Percentiles rank a stretch among this genome's conserved stretches.
Evolutionary conservation across 1,139 yeast genomes (phyloP).

Genomic region (Suhomyces choctaworum): DNA sequence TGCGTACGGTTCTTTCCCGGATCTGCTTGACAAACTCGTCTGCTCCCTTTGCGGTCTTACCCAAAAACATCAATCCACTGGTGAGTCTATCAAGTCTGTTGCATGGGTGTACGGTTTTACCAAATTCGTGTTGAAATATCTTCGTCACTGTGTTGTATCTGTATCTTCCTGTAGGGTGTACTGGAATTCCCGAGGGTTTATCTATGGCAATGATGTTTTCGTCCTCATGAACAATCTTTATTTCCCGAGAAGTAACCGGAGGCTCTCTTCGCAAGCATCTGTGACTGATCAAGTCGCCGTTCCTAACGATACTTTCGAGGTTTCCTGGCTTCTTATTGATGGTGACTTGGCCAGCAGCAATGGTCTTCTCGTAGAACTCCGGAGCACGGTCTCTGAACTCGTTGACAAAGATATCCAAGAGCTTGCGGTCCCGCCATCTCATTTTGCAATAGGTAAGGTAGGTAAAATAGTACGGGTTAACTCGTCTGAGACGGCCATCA

Average conservation of each 20-base stretch:
- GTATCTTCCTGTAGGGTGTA: slow-evolving; percentile 94
- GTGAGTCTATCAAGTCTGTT: slow-evolving; percentile 89
- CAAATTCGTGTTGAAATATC: slow-evolving; percentile 67
- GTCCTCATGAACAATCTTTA: slow-evolving; percentile 75
- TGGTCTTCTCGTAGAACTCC: slow-evolving; percentile 66
- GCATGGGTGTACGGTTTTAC: slow-evolving; percentile 76
- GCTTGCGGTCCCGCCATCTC: slow-evolving; percentile 83
- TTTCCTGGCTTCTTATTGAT: slow-evolving; percentile 67
- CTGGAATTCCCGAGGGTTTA: slow-evolving; percentile 95
- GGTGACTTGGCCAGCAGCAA: slow-evolving; percentile 70
- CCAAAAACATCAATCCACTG: slow-evolving; percentile 92
- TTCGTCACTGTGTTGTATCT: slow-evolving; percentile 86
- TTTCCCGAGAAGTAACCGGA: slow-evolving; percentile 71
- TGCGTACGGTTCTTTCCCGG: slow-evolving; percentile 70
- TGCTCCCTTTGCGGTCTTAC: slow-evolving; percentile 80
- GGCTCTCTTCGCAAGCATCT: slow-evolving; percentile 90
- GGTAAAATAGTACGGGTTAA: slow-evolving; percentile 84
- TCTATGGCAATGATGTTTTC: slow-evolving; percentile 82
- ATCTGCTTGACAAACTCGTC: slow-evolving; percentile 74
- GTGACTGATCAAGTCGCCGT: slow-evolving; percentile 86
- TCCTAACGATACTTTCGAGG: slow-evolving; percentile 64
- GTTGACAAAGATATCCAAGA: slow-evolving; percentile 74
- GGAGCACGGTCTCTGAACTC: slow-evolving; percentile 85
- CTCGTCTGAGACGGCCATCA: slow-evolving; percentile 66
- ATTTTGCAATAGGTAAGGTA: slow-evolving; percentile 88